Percentiles rank a stretch among this genome's conserved stretches.
Evolutionary conservation across 345 rosid species (phyloP).

Genomic region (Gossypioides kirkii): DNA sequence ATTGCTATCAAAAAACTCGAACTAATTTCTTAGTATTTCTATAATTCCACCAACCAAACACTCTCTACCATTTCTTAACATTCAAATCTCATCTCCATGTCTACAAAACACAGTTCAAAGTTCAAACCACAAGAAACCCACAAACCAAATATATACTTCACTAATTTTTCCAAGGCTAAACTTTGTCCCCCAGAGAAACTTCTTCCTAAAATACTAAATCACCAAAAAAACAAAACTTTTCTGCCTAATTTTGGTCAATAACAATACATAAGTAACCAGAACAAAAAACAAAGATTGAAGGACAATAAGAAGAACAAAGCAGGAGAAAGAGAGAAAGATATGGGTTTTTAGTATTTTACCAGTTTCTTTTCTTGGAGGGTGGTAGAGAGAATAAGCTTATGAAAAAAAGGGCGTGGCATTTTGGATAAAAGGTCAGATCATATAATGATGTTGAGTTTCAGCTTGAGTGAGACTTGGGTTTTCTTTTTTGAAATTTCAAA

Average conservation of each 20-base stretch:
- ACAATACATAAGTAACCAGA: background rate
- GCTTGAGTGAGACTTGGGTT: background rate
- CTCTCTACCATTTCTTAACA: background rate
- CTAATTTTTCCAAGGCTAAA: background rate
- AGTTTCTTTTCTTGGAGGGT: constrained; percentile 61
- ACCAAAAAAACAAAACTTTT: background rate
- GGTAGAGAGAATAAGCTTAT: constrained; percentile 61
- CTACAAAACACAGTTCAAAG: background rate
- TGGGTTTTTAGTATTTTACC: constrained; percentile 32
- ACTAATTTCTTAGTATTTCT: background rate
- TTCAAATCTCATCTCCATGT: background rate
- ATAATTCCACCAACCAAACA: background rate
- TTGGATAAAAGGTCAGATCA: constrained; percentile 40
- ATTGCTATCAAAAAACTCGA: background rate
- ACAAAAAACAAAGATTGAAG: background rate
- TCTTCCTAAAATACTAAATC: background rate
- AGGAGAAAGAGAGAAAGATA: background rate
- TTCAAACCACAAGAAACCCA: background rate
- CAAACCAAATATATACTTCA: no score
- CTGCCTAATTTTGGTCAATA: background rate
- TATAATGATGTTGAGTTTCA: constrained; percentile 28
- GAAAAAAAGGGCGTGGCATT: constrained; percentile 80
- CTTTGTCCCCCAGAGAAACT: background rate
- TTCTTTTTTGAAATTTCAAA: background rate
- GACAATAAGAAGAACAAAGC: background rate